phyloP scores from a whole-genome alignment of 805 yeast species.

The fission yeast (Schizosaccharomyces pombe) region DNA sequence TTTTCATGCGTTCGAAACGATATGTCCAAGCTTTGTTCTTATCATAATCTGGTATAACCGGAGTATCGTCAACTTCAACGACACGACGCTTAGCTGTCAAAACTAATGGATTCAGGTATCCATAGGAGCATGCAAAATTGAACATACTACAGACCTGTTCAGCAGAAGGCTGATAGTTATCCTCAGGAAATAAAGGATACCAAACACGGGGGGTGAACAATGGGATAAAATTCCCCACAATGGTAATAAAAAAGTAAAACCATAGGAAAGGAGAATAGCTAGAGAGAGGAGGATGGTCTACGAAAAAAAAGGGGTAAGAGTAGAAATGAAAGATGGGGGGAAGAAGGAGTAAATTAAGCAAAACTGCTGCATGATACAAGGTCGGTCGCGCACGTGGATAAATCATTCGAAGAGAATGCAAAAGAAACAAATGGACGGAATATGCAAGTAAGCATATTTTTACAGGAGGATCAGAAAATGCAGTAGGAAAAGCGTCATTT shows the following conservation, averaged over 20 bases:
- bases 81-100: not conserved
- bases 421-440: not conserved
- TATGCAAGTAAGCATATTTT: not conserved
- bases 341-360: not conserved
- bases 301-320: not conserved
- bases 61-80: not conserved
- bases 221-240: not conserved
- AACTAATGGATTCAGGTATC: not conserved
- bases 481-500: not conserved
- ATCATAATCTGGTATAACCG: not conserved
- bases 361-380: not conserved
- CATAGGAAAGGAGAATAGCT: not conserved
- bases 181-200: not conserved
- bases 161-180: not conserved
- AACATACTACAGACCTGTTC: not conserved
- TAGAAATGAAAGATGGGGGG: not conserved
- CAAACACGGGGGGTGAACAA: conserved; percentile 2
- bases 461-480: not conserved
- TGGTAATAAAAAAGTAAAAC: not conserved
- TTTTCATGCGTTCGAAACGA: not conserved
- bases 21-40: not conserved
- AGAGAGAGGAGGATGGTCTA: not conserved
- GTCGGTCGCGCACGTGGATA: not conserved
- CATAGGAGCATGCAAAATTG: not conserved
- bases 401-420: not conserved